Percentiles rank a stretch among this genome's conserved stretches.
Conservation (phyloP, 352 stramenopile species). For the Globisporangium cystogenes region DNA sequence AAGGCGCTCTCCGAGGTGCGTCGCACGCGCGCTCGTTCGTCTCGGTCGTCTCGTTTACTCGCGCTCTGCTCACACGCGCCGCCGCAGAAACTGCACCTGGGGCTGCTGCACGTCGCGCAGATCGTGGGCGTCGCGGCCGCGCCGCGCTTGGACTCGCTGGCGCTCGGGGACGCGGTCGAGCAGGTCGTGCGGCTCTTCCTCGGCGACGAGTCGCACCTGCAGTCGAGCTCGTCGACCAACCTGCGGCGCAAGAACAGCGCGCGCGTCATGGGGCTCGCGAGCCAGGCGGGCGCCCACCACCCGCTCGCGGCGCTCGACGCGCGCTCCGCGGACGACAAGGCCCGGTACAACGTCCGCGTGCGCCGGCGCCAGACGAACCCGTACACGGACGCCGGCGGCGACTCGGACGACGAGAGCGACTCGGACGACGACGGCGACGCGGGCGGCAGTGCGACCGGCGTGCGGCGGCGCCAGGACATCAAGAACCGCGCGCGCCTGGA, state of each 20-base stretch:
- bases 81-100: slow-evolving; percentile 56
- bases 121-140: slow-evolving; percentile 48
- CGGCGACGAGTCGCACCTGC: slow-evolving; percentile 67
- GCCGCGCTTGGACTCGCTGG: slow-evolving; percentile 46
- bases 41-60: background rate
- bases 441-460: slow-evolving; percentile 6
- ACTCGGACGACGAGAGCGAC: slow-evolving; percentile 21
- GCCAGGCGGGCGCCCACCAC: slow-evolving; percentile 22
- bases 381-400: slow-evolving; percentile 29
- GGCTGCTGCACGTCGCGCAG: slow-evolving; percentile 71
- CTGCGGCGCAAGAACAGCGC: slow-evolving; percentile 75
- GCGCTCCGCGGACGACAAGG: slow-evolving; percentile 52
- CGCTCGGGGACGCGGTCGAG: slow-evolving; percentile 66
- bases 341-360: slow-evolving; percentile 77
- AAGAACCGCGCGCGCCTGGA: slow-evolving; percentile 58
- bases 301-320: slow-evolving; percentile 24
- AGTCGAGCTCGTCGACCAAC: slow-evolving; percentile 34
- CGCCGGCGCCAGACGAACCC: slow-evolving; percentile 45
- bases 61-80: background rate
- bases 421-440: slow-evolving; percentile 1
- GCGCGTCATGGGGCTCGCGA: slow-evolving; percentile 33
- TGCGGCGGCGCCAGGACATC: slow-evolving; percentile 56
- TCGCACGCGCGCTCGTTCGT: background rate
- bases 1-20: slow-evolving; percentile 53
- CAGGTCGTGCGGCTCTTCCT: slow-evolving; percentile 69